Base-by-base conservation (phyloP, 495 filamentous ascomycete genomes). In the Penicillium paradoxum region DNA sequence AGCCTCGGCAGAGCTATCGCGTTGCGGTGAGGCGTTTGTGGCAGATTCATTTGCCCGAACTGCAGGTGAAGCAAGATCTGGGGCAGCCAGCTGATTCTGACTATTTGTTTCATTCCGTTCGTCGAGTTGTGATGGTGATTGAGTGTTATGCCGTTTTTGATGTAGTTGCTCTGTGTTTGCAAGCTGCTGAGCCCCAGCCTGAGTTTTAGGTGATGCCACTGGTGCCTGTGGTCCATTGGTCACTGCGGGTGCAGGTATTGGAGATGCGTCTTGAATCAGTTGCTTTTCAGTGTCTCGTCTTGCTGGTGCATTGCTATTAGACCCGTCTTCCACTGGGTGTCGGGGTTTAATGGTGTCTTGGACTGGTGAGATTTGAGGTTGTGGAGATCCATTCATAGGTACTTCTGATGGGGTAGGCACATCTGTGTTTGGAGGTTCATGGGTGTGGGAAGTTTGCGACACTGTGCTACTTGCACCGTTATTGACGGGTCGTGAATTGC, bases 121-220 rank as follows among this genome's bases (percentile, higher is more conserved):
- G 1, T 14, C 43, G 24, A 33, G 7, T 27, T 29, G 48, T 25
- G 30, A 33, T 47, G 57, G 43, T 56, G 62, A 66, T 21, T 48
- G 52, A 45, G 57, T 55, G 46, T 56, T 60, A 21, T 27, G 42
- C 24, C 57, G 55, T 38, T 53, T 63, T 10, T 52, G 45, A 27
- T 13, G 56, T n/a, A 24, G 24, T 42, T 13, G 30, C 6, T 49
- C 50, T 8, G 33, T 13, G 9, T 44, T 42, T 29, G 49, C 41
- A 13, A 9, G 24, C 15, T 45, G 34, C n/a, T 40, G 29, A 27
- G 21, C 38, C 33, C 30, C 42, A 11, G 21, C n/a, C 17, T 46
- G 49, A 5, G 42, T 22, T 50, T 62, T 48, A 11, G 27, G 45
- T 41, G 49, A 34, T 21, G 9, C 10, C 30, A 10, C 21, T 6